Evolutionary conservation across 1,284 basidiomycete genomes (phyloP), one percentile per base, ranked within the genome.

Genomic region (Melampsora americana): DNA sequence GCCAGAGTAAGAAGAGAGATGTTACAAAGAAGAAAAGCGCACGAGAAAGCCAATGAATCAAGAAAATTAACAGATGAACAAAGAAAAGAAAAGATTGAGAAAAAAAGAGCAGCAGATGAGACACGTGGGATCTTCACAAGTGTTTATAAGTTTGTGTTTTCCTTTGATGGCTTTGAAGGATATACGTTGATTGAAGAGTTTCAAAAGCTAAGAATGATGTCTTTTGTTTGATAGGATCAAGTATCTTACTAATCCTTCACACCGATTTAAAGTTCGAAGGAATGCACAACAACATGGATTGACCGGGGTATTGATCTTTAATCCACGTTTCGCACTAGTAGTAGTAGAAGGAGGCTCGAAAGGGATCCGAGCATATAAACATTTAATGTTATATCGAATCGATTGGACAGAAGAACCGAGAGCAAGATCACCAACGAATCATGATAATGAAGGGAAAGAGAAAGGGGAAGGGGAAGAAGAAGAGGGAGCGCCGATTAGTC

Each of bases 211-310:
- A 42, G 39, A 59, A 23, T 77, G 62, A 70, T 46, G 23, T 69
- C 80, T 16, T 77, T 46, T 50, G 72, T 75, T 56, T 9, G 79
- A 64, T 42, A 93, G 92, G 84, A 87, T 99, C 79, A 90, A 91
- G 81, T 91, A 89, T 76, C 88, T 99, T 62, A 87, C 90, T n/a
- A 93, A 97, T 82, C 92, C 91, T 0, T 87, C 92, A 18, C 96
- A 99, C 81, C 90, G 91, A 78, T 97, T 94, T 87, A 99, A 99
- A 85, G 92, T 98, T 56, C 89, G 92, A 78, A 92, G 92, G 86
- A 99, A 98, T 81, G 95, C 95, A 1, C 90, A 95, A 82, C 93
- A 98, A 83, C 86, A 90, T 82, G 89, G 88, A 77, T 86, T 99
- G 20, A 91, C 92, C 0, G 95, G 96, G 4, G 84, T 95, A 28